Base-by-base conservation (phyloP, 768 basidiomycete species). In the Amanita inopinata region DNA sequence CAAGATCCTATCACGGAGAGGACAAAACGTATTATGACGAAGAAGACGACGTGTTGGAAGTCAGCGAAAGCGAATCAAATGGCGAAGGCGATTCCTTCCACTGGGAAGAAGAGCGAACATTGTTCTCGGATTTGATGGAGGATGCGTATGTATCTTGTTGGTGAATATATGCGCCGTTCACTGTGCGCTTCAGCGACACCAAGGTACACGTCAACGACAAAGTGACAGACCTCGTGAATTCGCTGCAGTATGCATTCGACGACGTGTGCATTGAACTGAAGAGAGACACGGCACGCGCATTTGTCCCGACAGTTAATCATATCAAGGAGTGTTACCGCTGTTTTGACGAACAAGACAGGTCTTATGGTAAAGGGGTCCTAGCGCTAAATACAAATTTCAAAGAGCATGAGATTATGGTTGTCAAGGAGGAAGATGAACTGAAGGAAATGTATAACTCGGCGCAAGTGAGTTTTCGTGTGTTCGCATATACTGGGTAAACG, bases 331-430 rank as follows among this genome's bases (percentile, higher is more conserved):
- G 58, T 6, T 67, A 67, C 58, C 52, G 57, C 39, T 38, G 53
- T 49, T 51, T 73, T 17, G 58, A 65, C 24, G 55, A 61, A 2
- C 57, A 61, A 33, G 72, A 73, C 51, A 45, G 51, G 9, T 48
- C 49, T 1, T 69, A 60, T 44, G 59, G 55, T 0, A 60, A 59
- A 40, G 78, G 74, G 5, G 54, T 82, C 25, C 55, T 74, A 8
- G 55, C 60, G 4, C 74, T 82, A 58, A 71, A 81, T 53, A 65
- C 68, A 12, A 72, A 67, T 15, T 71, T 76, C 56, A 75, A 73
- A 52, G 62, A 61, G 8, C 58, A 71, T 37, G 83, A 85, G 53
- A 51, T 55, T 0, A 52, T 66, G 12, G 58, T 61, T 11, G 60
- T 72, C 22, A 60, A 58, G 24, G 70, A 74, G 46, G 60, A 74